phyloP scores from a whole-genome alignment of 73 alveolate species.

The Urostyla sp. region DNA sequence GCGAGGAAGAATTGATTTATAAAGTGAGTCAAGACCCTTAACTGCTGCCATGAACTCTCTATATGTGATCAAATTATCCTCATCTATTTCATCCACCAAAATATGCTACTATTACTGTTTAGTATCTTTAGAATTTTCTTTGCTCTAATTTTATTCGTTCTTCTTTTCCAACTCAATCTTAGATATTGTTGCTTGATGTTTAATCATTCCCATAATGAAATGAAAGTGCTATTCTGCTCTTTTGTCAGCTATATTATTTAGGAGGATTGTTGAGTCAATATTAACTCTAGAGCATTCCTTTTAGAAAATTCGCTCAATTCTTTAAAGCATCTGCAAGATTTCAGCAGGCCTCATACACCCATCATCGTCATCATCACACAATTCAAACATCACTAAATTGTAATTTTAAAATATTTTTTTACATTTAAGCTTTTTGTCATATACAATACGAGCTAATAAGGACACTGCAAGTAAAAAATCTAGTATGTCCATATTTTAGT shows the following conservation, averaged over 20 bases:
- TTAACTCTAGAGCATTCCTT: constrained; percentile 66
- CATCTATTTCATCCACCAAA: constrained; percentile 49
- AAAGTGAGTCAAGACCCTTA: constrained; percentile 17
- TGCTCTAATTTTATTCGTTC: too few species aligned
- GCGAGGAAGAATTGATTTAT: constrained; percentile 55
- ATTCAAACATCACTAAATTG: constrained; percentile 45
- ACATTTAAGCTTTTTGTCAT: constrained; percentile 13
- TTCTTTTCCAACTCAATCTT: constrained; percentile 18
- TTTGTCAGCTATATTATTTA: constrained; percentile 56
- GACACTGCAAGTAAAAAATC: constrained; percentile 17
- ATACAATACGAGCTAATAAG: constrained; percentile 17
- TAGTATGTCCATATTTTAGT: constrained; percentile 27
- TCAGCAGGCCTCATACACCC: constrained; percentile 76
- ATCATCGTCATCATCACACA: constrained; percentile 76
- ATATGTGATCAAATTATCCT: constrained; percentile 68
- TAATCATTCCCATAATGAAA: constrained; percentile 53
- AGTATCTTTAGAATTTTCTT: too few species aligned
- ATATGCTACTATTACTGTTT: background rate
- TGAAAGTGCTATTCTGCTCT: constrained; percentile 69
- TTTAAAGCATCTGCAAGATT: constrained; percentile 54
- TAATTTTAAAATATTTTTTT: background rate
- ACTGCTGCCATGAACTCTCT: constrained; percentile 65
- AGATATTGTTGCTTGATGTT: constrained; percentile 18
- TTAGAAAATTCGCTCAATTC: constrained; percentile 65
- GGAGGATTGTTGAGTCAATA: constrained; percentile 40